phyloP scores from a whole-genome alignment of 2,329 filamentous ascomycete species.

The Fusarium graminum region DNA sequence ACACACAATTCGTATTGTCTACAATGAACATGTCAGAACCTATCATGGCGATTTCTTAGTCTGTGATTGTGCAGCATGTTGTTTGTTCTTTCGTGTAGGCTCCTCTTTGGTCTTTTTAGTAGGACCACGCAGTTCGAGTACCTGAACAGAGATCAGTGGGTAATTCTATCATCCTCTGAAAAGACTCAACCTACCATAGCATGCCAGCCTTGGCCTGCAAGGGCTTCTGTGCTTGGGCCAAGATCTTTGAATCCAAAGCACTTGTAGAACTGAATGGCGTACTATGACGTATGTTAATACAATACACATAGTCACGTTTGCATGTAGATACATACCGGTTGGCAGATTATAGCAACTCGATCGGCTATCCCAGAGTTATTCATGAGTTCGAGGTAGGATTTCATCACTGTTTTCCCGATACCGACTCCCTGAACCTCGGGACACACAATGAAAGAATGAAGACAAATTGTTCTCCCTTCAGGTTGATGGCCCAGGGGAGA shows the following conservation, averaged over 20 bases:
- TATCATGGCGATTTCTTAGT: conserved; percentile 21
- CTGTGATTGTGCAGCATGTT: conserved; percentile 32
- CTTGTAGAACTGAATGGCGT: conserved; percentile 80
- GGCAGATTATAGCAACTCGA: conserved; percentile 80
- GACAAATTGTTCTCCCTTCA: conserved; percentile 77
- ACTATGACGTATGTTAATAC: conserved; percentile 54
- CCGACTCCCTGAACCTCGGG: conserved; percentile 81
- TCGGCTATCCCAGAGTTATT: conserved; percentile 77
- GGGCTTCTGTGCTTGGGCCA: conserved; percentile 76
- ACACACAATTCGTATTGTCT: conserved; percentile 3
- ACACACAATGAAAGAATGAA: conserved; percentile 86
- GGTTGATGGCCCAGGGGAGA: conserved; percentile 76
- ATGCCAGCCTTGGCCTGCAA: conserved; percentile 84
- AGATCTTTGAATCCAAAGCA: conserved; percentile 78
- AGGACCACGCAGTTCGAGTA: conserved; percentile 45
- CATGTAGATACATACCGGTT: conserved; percentile 66
- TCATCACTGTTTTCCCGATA: conserved; percentile 79
- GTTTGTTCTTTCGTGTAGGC: conserved; percentile 34
- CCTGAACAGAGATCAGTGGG: conserved; percentile 28
- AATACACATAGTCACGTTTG: accelerated
- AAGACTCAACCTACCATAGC: conserved; percentile 73
- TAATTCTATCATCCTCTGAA: neutral
- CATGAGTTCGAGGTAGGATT: conserved; percentile 82
- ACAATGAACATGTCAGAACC: conserved; percentile 6
- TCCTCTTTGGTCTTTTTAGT: conserved; percentile 47